Percentiles rank a stretch among this genome's conserved stretches.
Conservation (phyloP, 768 basidiomycete species). For the Gloeopeniophorella convolvens region DNA sequence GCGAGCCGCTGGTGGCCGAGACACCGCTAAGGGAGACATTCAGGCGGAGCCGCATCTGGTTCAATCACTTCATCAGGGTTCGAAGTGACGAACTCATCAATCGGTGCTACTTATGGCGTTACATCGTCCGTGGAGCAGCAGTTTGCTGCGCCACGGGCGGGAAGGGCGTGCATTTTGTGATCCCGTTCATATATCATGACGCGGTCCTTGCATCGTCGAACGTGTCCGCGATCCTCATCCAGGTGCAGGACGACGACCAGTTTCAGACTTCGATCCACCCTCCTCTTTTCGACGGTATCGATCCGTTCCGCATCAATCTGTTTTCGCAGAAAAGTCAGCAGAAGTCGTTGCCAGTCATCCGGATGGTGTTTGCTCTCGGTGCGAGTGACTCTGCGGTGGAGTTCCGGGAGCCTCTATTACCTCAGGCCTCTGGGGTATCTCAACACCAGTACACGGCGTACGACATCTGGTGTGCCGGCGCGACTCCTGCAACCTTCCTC, state of each 20-base stretch:
- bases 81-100: slow-evolving; percentile 25
- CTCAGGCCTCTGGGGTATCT: no score
- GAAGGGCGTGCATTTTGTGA: slow-evolving; percentile 24
- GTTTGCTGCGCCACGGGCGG: slow-evolving; percentile 25
- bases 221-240: slow-evolving; percentile 24
- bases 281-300: slow-evolving; percentile 24
- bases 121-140: slow-evolving; percentile 26
- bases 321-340: slow-evolving; percentile 18
- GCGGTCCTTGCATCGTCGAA: slow-evolving; percentile 12
- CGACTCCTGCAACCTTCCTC: no score
- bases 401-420: no score
- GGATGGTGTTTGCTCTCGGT: no score
- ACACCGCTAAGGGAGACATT: no score
- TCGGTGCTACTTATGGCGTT: slow-evolving; percentile 20
- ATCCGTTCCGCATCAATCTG: slow-evolving; percentile 22
- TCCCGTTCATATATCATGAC: slow-evolving; percentile 23
- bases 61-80: no score
- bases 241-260: slow-evolving; percentile 23
- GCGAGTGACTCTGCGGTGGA: no score
- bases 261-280: slow-evolving; percentile 13
- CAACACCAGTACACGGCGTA: no score
- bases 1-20: no score
- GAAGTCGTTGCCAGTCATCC: no score
- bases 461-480: no score
- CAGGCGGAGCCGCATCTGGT: no score